Conservation (phyloP, 352 stramenopile species). For the Globisporangium yorkense region DNA sequence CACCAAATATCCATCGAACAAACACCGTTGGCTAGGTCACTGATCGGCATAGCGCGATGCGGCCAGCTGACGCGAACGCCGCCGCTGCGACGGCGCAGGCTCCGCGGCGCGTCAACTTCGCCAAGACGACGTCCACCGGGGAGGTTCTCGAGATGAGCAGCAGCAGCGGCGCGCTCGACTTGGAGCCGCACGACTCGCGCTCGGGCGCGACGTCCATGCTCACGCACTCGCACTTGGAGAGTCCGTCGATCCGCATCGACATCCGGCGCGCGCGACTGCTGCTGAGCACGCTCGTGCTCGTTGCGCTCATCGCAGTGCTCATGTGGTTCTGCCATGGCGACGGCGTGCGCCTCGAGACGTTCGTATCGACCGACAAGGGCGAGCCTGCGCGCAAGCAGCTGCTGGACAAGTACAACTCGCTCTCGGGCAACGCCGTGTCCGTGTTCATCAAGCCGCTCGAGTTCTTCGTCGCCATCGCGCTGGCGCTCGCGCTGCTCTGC, state of each 20-base stretch:
- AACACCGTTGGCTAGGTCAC: too few species aligned
- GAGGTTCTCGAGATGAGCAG: neutral
- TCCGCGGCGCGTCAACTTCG: too few species aligned
- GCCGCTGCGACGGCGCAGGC: too few species aligned
- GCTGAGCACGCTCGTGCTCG: neutral
- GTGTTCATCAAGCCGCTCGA: conserved; percentile 1
- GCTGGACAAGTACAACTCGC: conserved; percentile 7
- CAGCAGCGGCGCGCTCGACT: neutral
- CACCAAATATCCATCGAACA: too few species aligned
- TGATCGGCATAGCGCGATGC: too few species aligned
- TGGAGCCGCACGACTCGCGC: neutral
- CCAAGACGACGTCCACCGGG: neutral
- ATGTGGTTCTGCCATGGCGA: neutral
- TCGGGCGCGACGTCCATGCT: neutral
- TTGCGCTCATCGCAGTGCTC: neutral
- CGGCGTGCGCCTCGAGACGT: conserved; percentile 1
- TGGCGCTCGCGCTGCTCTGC: conserved; percentile 5
- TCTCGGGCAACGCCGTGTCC: conserved; percentile 5
- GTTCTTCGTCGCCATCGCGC: neutral
- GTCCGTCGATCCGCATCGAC: neutral
- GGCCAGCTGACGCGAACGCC: too few species aligned
- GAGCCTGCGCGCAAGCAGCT: neutral
- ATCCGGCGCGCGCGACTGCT: neutral
- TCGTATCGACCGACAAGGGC: conserved; percentile 1
- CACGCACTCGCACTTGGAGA: neutral